These are phyloP conservation scores for Kwoniella bestiolae DNA, from an alignment of 768 basidiomycete genomes.

Conservation along the genomic window DNA sequence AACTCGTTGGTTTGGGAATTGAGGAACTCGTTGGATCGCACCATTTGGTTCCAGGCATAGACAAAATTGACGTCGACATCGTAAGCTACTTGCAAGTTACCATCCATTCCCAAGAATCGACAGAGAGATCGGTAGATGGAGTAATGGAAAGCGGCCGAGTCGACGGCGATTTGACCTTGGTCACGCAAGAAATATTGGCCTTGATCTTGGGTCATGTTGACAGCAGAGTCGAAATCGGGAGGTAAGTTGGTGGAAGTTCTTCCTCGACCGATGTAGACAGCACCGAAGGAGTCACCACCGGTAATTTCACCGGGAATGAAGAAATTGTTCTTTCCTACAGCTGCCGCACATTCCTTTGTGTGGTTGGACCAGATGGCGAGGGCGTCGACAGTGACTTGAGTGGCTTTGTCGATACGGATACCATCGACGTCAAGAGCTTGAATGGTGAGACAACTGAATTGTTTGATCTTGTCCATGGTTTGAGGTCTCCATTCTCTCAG, in stretches of 20 bases:
- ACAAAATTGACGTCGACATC: constrained; percentile 82
- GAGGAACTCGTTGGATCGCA: constrained; percentile 79
- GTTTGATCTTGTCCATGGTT: constrained; percentile 76
- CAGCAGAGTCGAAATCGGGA: constrained; percentile 69
- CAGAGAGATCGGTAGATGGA: constrained; percentile 84
- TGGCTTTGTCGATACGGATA: constrained; percentile 94
- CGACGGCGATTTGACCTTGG: constrained; percentile 67
- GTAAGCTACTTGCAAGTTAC: constrained; percentile 87
- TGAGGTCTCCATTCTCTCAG: constrained; percentile 85
- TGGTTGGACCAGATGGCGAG: constrained; percentile 74
- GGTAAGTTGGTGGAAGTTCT: constrained; percentile 72
- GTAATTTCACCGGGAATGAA: constrained; percentile 92
- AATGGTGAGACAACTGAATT: constrained; percentile 84
- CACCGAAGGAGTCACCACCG: constrained; percentile 86
- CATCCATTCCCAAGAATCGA: constrained; percentile 94
- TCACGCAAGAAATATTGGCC: constrained; percentile 81
- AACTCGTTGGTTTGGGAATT: constrained; percentile 69
- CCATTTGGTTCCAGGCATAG: constrained; percentile 86
- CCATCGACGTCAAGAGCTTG: constrained; percentile 87
- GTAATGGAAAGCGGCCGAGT: constrained; percentile 88
- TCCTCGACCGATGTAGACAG: constrained; percentile 86
- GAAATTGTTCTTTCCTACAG: constrained; percentile 80
- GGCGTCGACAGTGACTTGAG: constrained; percentile 83
- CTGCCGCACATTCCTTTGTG: constrained; percentile 74
- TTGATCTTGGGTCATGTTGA: constrained; percentile 67